Conservation (phyloP, 306 rosid species). For the Ceratonia siliqua region DNA sequence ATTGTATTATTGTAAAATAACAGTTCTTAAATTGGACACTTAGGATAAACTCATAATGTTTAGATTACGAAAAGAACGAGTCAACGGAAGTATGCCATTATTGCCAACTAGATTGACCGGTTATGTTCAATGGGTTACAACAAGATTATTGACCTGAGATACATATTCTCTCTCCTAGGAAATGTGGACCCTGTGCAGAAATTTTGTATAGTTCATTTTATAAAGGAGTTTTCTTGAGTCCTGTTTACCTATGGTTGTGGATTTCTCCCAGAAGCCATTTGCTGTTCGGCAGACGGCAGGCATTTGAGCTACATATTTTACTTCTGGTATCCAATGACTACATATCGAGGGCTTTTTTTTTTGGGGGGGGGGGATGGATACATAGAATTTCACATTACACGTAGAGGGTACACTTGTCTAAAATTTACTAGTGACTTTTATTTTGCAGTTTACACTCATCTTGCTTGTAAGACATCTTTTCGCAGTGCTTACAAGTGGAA, state of each 20-base stretch:
- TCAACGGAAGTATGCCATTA: slow-evolving; percentile 16
- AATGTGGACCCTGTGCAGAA: background rate
- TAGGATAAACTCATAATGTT: background rate
- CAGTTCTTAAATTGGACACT: background rate
- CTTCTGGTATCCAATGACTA: background rate
- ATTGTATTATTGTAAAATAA: background rate
- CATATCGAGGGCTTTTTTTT: too few species aligned
- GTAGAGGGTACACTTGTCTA: background rate
- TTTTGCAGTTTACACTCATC: slow-evolving; percentile 69
- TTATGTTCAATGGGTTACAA: slow-evolving; percentile 6
- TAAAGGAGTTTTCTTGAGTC: background rate
- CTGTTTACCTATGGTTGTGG: background rate
- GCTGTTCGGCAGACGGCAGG: background rate
- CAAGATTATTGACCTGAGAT: slow-evolving; percentile 20
- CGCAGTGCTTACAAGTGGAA: slow-evolving; percentile 54
- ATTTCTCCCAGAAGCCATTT: background rate
- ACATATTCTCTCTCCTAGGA: background rate
- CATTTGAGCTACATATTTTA: background rate
- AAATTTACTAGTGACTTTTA: background rate
- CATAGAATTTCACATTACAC: background rate
- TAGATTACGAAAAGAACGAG: background rate
- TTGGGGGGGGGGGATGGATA: too few species aligned
- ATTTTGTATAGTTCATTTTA: background rate
- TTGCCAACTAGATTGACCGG: slow-evolving; percentile 4
- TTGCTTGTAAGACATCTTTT: slow-evolving; percentile 81